Percentiles rank a stretch among this genome's conserved stretches.
Evolutionary conservation across 169 alveolate genomes (phyloP).

Genomic region (Plasmodium adleri): DNA sequence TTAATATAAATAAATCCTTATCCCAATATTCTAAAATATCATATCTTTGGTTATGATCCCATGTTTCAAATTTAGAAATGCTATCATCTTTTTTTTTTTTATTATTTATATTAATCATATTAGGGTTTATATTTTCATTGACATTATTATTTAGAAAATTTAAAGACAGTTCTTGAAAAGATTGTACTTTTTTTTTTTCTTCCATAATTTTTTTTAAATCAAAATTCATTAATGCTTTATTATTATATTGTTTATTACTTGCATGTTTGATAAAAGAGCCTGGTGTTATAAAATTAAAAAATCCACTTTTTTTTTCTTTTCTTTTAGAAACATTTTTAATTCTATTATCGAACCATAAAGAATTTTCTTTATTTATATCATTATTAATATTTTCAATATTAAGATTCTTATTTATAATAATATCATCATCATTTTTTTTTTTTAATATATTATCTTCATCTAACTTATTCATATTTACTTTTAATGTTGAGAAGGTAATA

Average conservation of each 20-base stretch:
- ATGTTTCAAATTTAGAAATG: not conserved
- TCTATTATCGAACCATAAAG: conserved; percentile 66
- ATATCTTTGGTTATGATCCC: conserved; percentile 51
- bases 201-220: conserved; percentile 66
- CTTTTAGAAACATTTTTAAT: conserved; percentile 38
- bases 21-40: conserved; percentile 69
- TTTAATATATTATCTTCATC: conserved; percentile 77
- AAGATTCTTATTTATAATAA: too few species aligned
- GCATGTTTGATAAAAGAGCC: conserved; percentile 43
- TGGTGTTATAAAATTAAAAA: conserved; percentile 58
- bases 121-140: conserved; percentile 35
- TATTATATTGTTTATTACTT: conserved; percentile 16
- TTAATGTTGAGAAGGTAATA: conserved; percentile 81
- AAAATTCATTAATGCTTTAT: conserved; percentile 17
- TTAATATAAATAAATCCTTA: conserved; percentile 32
- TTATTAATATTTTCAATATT: conserved; percentile 9
- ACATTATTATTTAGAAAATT: conserved; percentile 53
- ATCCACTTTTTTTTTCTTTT: conserved; percentile 56
- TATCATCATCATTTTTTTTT: conserved; percentile 68
- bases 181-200: conserved; percentile 62
- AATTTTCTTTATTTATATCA: conserved; percentile 20
- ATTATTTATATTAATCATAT: conserved; percentile 34
- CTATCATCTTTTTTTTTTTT: conserved; percentile 12
- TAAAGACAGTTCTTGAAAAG: conserved; percentile 57
- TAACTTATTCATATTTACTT: conserved; percentile 82